These are phyloP conservation scores for Aureobasidium sp. DNA, from an alignment of 2,329 filamentous ascomycete species.

Conservation along the genomic window DNA sequence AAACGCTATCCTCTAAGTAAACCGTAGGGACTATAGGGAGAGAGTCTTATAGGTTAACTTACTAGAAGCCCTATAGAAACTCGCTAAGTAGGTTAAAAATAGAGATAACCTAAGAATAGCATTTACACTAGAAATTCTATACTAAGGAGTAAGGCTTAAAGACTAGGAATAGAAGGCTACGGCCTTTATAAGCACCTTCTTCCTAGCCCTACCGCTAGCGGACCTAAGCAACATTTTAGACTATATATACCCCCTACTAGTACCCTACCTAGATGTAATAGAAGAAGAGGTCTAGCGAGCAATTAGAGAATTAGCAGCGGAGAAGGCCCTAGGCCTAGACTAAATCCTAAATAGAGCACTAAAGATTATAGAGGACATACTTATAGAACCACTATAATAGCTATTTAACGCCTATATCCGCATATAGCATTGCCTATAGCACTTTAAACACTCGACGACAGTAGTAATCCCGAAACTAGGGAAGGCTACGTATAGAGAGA, in stretches of 20 bases:
- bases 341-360: slow-evolving; percentile 15
- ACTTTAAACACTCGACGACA: slow-evolving; percentile 19
- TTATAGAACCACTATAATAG: neutral
- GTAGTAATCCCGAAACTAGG: no score
- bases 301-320: slow-evolving; percentile 8
- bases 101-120: no score
- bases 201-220: no score
- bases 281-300: slow-evolving; percentile 16
- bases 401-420: slow-evolving; percentile 19
- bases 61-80: no score
- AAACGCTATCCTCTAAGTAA: neutral
- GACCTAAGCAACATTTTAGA: slow-evolving; percentile 14
- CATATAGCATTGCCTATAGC: slow-evolving; percentile 16
- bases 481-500: no score
- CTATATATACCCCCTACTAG: neutral
- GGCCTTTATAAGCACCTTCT: neutral
- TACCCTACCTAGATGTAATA: slow-evolving; percentile 10
- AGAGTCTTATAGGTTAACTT: no score
- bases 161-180: slow-evolving; percentile 11
- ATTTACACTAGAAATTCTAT: no score
- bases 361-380: no score
- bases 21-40: neutral
- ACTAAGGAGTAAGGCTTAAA: neutral
- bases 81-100: no score
- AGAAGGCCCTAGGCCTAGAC: slow-evolving; percentile 12